These are phyloP conservation scores for Monosporascus cannonballus DNA, from an alignment of 2,329 filamentous ascomycete species.

Conservation along the genomic window DNA sequence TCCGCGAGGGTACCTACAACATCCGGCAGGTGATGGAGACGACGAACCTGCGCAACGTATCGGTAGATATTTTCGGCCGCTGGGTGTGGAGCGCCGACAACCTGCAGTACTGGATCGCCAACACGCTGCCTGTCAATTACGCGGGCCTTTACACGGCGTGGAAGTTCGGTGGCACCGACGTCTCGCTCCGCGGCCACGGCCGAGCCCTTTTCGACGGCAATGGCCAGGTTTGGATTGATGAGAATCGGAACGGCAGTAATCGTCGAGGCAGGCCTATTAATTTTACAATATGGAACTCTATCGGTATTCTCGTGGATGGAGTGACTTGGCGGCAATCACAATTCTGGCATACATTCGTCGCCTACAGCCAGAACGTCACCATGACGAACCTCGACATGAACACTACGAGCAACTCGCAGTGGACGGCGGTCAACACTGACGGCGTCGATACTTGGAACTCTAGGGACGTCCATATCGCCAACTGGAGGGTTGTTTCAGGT, in stretches of 20 bases:
- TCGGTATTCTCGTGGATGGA: conserved; percentile 38
- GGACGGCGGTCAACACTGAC: conserved; percentile 43
- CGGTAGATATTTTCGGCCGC: conserved; percentile 41
- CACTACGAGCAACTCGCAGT: conserved; percentile 36
- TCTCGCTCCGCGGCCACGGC: conserved; percentile 42
- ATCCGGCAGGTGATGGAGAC: conserved; percentile 44
- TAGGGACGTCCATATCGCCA: conserved; percentile 35
- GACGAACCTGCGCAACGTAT: conserved; percentile 36
- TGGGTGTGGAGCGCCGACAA: conserved; percentile 33
- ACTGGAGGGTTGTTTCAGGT: conserved; percentile 38
- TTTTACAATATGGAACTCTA: conserved; percentile 38
- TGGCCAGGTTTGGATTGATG: conserved; percentile 39
- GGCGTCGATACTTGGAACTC: conserved; percentile 47
- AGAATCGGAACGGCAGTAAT: conserved; percentile 34
- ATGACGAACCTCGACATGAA: conserved; percentile 49
- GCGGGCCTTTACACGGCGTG: conserved; percentile 45
- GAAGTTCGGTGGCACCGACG: conserved; percentile 42
- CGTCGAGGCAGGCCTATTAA: conserved; percentile 38
- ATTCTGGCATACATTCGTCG: conserved; percentile 40
- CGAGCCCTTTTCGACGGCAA: conserved; percentile 40
- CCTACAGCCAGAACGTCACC: conserved; percentile 41
- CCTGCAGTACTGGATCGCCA: conserved; percentile 41
- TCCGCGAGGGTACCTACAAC: conserved; percentile 42
- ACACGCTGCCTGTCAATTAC: conserved; percentile 39
- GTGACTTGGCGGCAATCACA: conserved; percentile 39